Percentiles rank a stretch among this genome's conserved stretches.
Evolutionary conservation across 768 basidiomycete species (phyloP).

Genomic region (Boletus rubescentipes): DNA sequence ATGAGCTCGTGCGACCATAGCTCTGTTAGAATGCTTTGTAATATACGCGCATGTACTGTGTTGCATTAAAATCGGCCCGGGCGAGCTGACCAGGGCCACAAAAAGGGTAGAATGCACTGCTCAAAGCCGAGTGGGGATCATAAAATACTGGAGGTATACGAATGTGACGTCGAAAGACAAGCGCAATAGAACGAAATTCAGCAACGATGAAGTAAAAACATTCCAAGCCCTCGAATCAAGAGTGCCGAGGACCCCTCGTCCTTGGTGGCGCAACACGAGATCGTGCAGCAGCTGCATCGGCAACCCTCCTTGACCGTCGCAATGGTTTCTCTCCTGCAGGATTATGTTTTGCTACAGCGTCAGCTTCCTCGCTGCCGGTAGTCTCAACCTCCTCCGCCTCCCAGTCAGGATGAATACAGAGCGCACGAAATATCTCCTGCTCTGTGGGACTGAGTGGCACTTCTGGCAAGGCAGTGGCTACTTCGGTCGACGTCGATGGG

Average conservation of each 20-base stretch:
- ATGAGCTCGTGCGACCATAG: neutral
- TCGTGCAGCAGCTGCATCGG: slow-evolving; percentile 53
- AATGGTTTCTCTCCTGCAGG: slow-evolving; percentile 12
- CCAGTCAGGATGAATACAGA: slow-evolving; percentile 62
- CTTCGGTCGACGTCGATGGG: slow-evolving; percentile 15
- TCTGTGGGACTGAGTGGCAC: slow-evolving; percentile 67
- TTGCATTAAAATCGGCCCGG: slow-evolving; percentile 6
- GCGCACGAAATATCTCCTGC: slow-evolving; percentile 64
- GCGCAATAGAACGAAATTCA: slow-evolving; percentile 11
- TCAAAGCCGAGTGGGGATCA: slow-evolving; percentile 25
- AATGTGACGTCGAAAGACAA: slow-evolving; percentile 12
- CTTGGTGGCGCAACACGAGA: slow-evolving; percentile 40
- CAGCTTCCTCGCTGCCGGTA: slow-evolving; percentile 11
- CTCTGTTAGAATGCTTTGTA: slow-evolving; percentile 9
- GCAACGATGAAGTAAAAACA: neutral
- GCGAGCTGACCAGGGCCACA: slow-evolving; percentile 2
- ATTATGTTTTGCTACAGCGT: neutral
- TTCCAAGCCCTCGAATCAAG: slow-evolving; percentile 17
- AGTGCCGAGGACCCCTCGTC: slow-evolving; percentile 26
- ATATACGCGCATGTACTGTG: slow-evolving; percentile 14
- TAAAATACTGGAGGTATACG: slow-evolving; percentile 28
- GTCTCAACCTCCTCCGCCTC: slow-evolving; percentile 35
- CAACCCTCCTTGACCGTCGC: slow-evolving; percentile 65
- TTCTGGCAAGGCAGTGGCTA: slow-evolving; percentile 14
- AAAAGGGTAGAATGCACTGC: slow-evolving; percentile 14